Base-by-base conservation (phyloP, 2,329 filamentous ascomycete species). In the Malbranchea cinnamomea region DNA sequence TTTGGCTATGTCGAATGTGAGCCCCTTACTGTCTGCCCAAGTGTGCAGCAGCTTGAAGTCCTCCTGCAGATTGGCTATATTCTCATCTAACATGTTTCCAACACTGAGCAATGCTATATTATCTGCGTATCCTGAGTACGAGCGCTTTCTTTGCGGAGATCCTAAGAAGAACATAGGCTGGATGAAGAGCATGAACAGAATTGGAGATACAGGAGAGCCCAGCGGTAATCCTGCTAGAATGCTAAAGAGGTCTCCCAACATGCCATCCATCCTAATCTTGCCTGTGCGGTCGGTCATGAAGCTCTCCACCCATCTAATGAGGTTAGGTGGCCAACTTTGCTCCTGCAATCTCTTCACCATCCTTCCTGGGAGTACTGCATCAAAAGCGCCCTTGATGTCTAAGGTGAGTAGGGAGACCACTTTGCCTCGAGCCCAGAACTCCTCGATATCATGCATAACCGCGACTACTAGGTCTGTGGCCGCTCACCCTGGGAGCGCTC, bases 401-500 rank as follows among this genome's bases (percentile, higher is more conserved):
- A 35, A 23, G 23, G 33, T 35, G n/a, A 35, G 20, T 19, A 32
- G n/a, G 11, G 21, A 16, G 10, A 20, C 28, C 12, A 28, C 15
- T 13, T 28, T 28, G 9, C 16, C 13, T 6, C 16, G 26, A 10
- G 26, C 12, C 26, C 26, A 28, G 12, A 15, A 16, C 10, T 15
- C 21, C 16, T 27, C 30, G 13, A 32, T 32, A 15, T 32, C 30
- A 17, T 32, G 30, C 6, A 28, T 17, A 9, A 13, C 22, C 10
- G 22, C 15, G 6, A 23, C 13, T 13, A 20, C 23, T 13, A 32
- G 30, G 23, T 32, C 30, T 6, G 23, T 9, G 14, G 30, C 30
- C 12, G 30, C 15, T 17, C 30, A 13, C 16, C 21, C 21, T 15
- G 33, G 44, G 3, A 50, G 45, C 3, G 43, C 41, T 6, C 39